A percentile compares a stretch with the other conserved stretches of the same genome.
These are phyloP conservation scores for Ilyonectria robusta DNA, from an alignment of 2,329 filamentous ascomycete species.

Conservation along the genomic window DNA sequence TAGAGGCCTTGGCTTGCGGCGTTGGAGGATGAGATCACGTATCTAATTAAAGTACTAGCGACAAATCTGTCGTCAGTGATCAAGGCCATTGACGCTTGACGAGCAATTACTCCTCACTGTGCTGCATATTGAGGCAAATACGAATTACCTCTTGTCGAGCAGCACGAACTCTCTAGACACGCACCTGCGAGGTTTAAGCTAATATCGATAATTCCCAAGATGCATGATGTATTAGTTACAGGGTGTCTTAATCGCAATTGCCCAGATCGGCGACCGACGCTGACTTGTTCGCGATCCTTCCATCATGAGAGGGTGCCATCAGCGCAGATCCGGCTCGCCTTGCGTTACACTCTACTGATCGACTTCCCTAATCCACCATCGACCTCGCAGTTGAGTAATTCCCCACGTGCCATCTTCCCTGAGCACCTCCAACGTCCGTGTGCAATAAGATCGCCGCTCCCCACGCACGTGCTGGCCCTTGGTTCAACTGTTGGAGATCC, in stretches of 20 bases:
- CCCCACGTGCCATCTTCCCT: conserved; percentile 36
- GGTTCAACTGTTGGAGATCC: conserved; percentile 37
- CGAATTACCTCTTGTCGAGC: no score
- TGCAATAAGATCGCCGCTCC: conserved; percentile 26
- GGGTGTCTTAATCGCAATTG: background rate
- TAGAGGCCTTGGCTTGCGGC: no score
- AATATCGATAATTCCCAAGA: background rate
- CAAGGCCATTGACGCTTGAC: background rate
- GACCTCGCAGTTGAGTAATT: conserved; percentile 11
- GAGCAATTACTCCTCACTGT: no score
- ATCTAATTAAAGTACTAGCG: no score
- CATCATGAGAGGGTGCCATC: background rate
- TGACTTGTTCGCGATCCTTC: background rate
- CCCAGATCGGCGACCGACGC: background rate
- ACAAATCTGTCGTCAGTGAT: no score
- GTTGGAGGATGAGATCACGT: no score
- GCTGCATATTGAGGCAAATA: no score
- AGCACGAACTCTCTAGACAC: background rate
- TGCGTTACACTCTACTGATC: background rate
- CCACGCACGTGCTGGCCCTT: conserved; percentile 38
- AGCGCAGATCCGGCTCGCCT: background rate
- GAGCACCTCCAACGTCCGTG: conserved; percentile 8
- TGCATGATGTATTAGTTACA: background rate
- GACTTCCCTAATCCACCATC: conserved; percentile 13
- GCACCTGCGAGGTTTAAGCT: background rate